Conservation (phyloP, 1,139 yeast genomes). For the Lodderomyces beijingensis region DNA sequence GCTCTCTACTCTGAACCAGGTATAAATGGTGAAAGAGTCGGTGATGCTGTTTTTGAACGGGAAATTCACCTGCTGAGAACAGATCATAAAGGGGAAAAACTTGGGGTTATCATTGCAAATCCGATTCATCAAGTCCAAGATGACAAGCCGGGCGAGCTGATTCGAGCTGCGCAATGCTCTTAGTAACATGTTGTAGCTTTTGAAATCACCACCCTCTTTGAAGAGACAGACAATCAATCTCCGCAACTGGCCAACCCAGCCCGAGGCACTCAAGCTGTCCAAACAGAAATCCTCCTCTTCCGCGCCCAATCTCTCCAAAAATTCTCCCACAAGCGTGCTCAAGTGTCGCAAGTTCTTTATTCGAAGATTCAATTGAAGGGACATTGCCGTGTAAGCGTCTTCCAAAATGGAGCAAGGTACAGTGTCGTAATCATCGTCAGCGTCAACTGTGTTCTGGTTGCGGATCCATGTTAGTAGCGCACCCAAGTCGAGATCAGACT, state of each 20-base stretch:
- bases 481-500: too few relatives aligned
- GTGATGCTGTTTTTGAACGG: constrained; percentile 21
- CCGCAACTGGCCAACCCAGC: constrained; percentile 16
- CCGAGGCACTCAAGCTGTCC: too few relatives aligned
- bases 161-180: constrained; percentile 14
- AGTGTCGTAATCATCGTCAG: too few relatives aligned
- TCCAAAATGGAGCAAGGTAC: too few relatives aligned
- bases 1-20: constrained; percentile 32
- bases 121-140: constrained; percentile 24
- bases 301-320: not conserved
- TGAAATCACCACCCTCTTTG: constrained; percentile 35
- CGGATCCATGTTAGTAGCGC: too few relatives aligned
- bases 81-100: constrained; percentile 31
- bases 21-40: constrained; percentile 26
- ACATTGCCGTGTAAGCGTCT: not conserved
- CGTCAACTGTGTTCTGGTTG: too few relatives aligned
- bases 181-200: constrained; percentile 13
- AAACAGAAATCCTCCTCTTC: constrained; percentile 1
- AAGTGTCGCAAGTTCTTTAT: not conserved
- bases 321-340: not conserved
- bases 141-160: constrained; percentile 14
- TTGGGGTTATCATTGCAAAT: constrained; percentile 21
- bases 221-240: constrained; percentile 25
- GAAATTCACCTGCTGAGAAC: constrained; percentile 17
- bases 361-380: not conserved